Evolutionary conservation across 495 filamentous ascomycete species (phyloP).

Genomic region (Daldinia childiae): DNA sequence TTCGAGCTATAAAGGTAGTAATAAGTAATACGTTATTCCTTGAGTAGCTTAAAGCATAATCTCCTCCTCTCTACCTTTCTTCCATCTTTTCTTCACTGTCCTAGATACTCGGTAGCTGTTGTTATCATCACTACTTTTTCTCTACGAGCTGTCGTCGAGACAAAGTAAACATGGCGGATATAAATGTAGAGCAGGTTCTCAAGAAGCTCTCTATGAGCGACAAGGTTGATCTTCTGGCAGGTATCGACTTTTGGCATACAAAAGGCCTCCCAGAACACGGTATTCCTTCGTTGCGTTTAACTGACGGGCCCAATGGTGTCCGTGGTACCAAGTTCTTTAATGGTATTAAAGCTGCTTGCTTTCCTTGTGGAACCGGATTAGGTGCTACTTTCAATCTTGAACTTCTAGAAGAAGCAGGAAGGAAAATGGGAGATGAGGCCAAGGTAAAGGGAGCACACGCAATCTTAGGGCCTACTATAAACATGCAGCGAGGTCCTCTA

Average conservation of each 20-base stretch:
- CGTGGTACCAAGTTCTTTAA: conserved; percentile 80
- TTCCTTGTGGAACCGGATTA: conserved; percentile 74
- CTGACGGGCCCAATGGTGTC: conserved; percentile 80
- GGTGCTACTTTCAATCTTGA: conserved; percentile 76
- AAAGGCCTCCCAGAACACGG: conserved; percentile 63
- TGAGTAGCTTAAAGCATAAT: neutral
- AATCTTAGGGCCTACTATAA: conserved; percentile 79
- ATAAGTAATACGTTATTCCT: conserved; percentile 22
- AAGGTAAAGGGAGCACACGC: conserved; percentile 75
- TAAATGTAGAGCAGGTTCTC: conserved; percentile 70
- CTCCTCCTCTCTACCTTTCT: neutral
- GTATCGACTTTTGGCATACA: conserved; percentile 75
- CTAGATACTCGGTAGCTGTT: neutral
- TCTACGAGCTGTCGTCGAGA: no score
- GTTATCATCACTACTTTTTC: neutral
- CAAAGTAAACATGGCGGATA: conserved; percentile 58
- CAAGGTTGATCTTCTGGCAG: conserved; percentile 69
- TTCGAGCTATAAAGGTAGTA: conserved; percentile 28
- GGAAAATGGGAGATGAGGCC: conserved; percentile 72
- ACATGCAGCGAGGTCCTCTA: conserved; percentile 77
- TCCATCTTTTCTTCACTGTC: neutral
- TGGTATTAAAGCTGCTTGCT: conserved; percentile 71
- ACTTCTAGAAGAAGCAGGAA: conserved; percentile 68
- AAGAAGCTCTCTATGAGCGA: conserved; percentile 69
- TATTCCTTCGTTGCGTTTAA: conserved; percentile 71